Evolutionary conservation across 441 rosid species (phyloP), one percentile per base, ranked within the genome.

Genomic region (Macaranga tanarius): DNA sequence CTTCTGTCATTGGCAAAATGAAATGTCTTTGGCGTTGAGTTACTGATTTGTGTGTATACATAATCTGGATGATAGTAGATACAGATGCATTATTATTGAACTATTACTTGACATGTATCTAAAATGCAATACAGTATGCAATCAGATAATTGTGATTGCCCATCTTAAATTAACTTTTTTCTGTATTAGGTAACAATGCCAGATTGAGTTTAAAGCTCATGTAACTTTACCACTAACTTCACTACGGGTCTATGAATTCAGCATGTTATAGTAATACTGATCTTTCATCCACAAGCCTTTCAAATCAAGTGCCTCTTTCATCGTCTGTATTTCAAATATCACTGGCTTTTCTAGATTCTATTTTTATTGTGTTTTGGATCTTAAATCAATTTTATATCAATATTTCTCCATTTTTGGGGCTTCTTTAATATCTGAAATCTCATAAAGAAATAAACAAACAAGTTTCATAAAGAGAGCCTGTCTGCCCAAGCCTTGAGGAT

Each of bases 251-350:
- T 62, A 61, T 51, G 69, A 28, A 22, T 54, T 22, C 19, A 22
- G 31, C 25, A 19, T 40, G 54, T 23, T 44, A n/a, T 48, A 58
- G n/a, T 48, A 69, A 12, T 40, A 44, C 17, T 31, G 5, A 50
- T 52, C 72, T 71, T 66, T 65, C 56, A 71, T 50, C 45, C 26
- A 58, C 2, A 56, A 23, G 69, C 48, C 73, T 45, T 67, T 65
- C 28, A 17, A 38, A 60, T 60, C 66, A 42, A 15, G 20, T 47
- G 47, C 34, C 19, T 48, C 10, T 48, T 66, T 50, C 45, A 54
- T 23, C 22, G n/a, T 66, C 17, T 65, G 51, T 22, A n/a, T 50
- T 15, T 47, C 2, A 38, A 56, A 10, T 26, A 7, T 16, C 19
- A 3, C 11, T 47, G 38, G 5, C 10, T 51, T 60, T 15, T 40